A percentile compares a stretch with the other conserved stretches of the same genome.
These are phyloP conservation scores for Primulina huaijiensis DNA, from an alignment of 257 asterid genomes.

Conservation along the genomic window DNA sequence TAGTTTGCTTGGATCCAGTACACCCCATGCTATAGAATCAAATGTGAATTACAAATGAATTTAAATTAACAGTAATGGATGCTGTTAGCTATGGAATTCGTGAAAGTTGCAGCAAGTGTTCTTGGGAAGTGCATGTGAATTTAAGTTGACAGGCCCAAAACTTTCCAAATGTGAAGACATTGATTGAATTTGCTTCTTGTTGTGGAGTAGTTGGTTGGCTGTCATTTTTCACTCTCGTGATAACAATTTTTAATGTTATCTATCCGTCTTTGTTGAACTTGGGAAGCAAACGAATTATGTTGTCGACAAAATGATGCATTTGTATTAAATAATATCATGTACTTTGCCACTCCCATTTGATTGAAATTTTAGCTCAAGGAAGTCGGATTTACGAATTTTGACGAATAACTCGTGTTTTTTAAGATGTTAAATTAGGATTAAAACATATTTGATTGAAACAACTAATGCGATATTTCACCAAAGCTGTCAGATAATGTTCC, in stretches of 20 bases:
- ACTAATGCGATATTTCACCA: background rate
- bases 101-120: conserved; percentile 3
- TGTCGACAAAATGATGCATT: background rate
- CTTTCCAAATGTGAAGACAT: conserved; percentile 2
- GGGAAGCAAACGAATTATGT: conserved; percentile 16
- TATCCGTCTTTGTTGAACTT: background rate
- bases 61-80: background rate
- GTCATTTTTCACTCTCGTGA: conserved; percentile 62
- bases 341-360: background rate
- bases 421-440: background rate
- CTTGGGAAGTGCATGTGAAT: background rate
- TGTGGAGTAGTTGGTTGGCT: conserved; percentile 40
- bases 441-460: too few relatives aligned
- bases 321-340: background rate
- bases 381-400: background rate
- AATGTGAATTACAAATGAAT: background rate
- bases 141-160: background rate
- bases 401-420: background rate
- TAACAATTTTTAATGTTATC: conserved; percentile 31
- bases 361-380: background rate
- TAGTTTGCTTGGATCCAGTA: conserved; percentile 62
- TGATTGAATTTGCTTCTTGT: conserved; percentile 22
- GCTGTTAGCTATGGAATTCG: background rate
- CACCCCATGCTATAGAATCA: conserved; percentile 54
- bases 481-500: background rate